Percentiles rank a stretch among this genome's conserved stretches.
These are phyloP conservation scores for Paracamarosporium sp. DNA, from an alignment of 2,329 filamentous ascomycete species.

Conservation along the genomic window DNA sequence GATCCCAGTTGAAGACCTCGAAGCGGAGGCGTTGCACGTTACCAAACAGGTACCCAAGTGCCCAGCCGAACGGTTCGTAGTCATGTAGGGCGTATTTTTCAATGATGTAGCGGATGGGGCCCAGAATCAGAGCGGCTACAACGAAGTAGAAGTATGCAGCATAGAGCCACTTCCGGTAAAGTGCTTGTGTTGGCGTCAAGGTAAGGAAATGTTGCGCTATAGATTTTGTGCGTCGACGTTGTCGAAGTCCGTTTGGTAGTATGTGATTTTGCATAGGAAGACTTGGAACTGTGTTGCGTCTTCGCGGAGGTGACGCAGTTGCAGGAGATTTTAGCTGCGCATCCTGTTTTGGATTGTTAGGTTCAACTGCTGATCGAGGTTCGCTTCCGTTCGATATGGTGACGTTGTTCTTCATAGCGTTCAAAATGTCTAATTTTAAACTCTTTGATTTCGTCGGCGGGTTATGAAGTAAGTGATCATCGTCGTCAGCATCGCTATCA, in stretches of 20 bases:
- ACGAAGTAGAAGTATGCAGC: slow-evolving; percentile 77
- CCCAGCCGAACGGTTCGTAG: slow-evolving; percentile 90
- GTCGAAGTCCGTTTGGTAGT: slow-evolving; percentile 25
- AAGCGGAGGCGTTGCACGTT: slow-evolving; percentile 76
- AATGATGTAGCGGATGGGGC: slow-evolving; percentile 76
- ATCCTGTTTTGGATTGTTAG: slow-evolving; percentile 20
- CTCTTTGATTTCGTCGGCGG: slow-evolving; percentile 32
- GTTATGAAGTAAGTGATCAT: slow-evolving; percentile 32
- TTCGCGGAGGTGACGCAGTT: slow-evolving; percentile 18
- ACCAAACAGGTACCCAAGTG: slow-evolving; percentile 85
- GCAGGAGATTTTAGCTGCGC: neutral
- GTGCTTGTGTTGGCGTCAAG: slow-evolving; percentile 80
- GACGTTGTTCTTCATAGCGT: slow-evolving; percentile 22
- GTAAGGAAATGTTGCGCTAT: slow-evolving; percentile 72
- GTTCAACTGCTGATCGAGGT: slow-evolving; percentile 39
- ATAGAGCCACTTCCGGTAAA: slow-evolving; percentile 81
- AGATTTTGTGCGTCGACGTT: slow-evolving; percentile 38
- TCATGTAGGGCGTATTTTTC: slow-evolving; percentile 69
- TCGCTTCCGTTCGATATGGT: slow-evolving; percentile 22
- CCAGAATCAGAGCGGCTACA: slow-evolving; percentile 70
- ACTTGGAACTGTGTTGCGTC: slow-evolving; percentile 45
- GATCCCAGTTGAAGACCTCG: slow-evolving; percentile 70
- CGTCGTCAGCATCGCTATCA: slow-evolving; percentile 58
- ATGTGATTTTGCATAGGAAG: slow-evolving; percentile 29
- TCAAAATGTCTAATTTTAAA: slow-evolving; percentile 36